Percentiles rank a stretch among this genome's conserved stretches.
These are phyloP conservation scores for Plenodomus lindquistii DNA, from an alignment of 2,329 filamentous ascomycete genomes.

Conservation along the genomic window DNA sequence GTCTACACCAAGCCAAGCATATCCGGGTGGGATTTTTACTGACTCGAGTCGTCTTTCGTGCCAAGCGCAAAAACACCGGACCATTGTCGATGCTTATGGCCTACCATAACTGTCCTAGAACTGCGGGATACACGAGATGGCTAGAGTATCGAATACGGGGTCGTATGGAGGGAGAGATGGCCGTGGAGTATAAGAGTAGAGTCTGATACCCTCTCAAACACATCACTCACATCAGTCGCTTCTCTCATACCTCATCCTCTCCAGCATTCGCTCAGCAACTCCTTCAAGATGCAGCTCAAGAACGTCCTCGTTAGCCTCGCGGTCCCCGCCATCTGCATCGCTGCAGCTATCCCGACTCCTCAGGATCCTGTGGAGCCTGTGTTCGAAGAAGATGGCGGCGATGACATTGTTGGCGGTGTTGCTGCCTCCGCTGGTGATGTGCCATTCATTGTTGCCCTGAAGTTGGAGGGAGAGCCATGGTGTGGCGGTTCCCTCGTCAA, in stretches of 20 bases:
- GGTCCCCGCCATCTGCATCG: constrained; percentile 22
- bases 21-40: constrained; percentile 1
- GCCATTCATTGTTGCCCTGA: constrained; percentile 34
- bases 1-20: constrained; percentile 4
- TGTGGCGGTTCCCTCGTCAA: constrained; percentile 35
- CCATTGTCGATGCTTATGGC: constrained; percentile 12
- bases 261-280: neutral
- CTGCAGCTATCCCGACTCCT: constrained; percentile 21
- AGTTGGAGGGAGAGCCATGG: constrained; percentile 21
- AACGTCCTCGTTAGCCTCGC: constrained; percentile 24
- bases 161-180: neutral
- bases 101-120: neutral
- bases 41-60: constrained; percentile 1
- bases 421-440: constrained; percentile 28
- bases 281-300: constrained; percentile 27
- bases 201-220: constrained; percentile 12
- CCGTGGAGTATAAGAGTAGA: constrained; percentile 19
- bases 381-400: constrained; percentile 5
- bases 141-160: constrained; percentile 9
- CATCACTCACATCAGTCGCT: constrained; percentile 1
- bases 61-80: constrained; percentile 6
- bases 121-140: constrained; percentile 6
- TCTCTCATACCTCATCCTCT: neutral
- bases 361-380: constrained; percentile 16
- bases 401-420: constrained; percentile 30